Evolutionary conservation across 148 eudicot species (phyloP), one percentile per base, ranked within the genome.

Genomic region (Chenopodium quinoa): DNA sequence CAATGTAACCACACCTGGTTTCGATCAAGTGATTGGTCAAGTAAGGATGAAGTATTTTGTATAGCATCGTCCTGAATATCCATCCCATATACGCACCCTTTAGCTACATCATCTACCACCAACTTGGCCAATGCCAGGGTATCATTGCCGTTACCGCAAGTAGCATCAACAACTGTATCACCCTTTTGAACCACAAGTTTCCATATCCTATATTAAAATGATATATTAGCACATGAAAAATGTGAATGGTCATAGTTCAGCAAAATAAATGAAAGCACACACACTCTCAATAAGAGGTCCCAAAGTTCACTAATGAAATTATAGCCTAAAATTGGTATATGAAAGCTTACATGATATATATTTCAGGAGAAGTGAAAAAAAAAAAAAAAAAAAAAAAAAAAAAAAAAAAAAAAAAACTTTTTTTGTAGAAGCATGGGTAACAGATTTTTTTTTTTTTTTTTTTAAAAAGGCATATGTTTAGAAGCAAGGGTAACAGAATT

Each of bases 121-220:
- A 95, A 80, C 65, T 89, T 89, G 32, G 86, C 81, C 92, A 95
- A 82, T 73, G 94, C 97, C 83, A 95, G 84, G 44, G 98, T 95
- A 84, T 95, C 98, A 85, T 91, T 76, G 73, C 98, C 98, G 81
- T 93, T 95, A 79, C 98, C 98, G 84, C 98, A 95, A 78, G 98
- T 95, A 82, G 98, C 97, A 87, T 95, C 98, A 73, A 95, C 83
- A 78, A 91, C 94, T 65, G 79, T 79, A 82, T 92, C 98, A 60
- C 97, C 98, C 73, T 90, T 91, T 75, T 75, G 87, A 76, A 93
- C 82, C 20, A 95, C 86, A 79, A 87, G 86, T 81, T 84, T 88
- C 98, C 98, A 95, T 29, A 93, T 85, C 78, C 98, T 95, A 79
- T 16, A 50, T 19, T 66, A 14, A 81, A 29, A 78, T 19, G 60